Evolutionary conservation across 345 rosid genomes (phyloP).

Genomic region (Stellera chamaejasme): DNA sequence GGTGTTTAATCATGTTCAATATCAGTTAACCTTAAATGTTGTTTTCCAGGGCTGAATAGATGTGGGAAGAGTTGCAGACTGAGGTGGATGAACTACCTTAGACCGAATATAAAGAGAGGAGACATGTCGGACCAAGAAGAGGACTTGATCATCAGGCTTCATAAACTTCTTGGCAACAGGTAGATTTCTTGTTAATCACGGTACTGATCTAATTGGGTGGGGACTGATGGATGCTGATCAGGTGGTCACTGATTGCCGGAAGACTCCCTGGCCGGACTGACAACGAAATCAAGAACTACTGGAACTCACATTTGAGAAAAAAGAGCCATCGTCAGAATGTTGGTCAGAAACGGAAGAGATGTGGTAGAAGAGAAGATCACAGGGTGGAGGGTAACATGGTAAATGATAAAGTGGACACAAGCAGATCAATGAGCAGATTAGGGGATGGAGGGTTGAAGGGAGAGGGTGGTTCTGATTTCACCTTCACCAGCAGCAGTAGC

Average conservation of each 20-base stretch:
- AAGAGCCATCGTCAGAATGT: slow-evolving; percentile 24
- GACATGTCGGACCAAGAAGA: slow-evolving; percentile 51
- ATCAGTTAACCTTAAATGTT: not conserved
- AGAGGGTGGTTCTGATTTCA: slow-evolving; percentile 7
- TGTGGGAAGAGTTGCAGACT: slow-evolving; percentile 55
- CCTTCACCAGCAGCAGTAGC: slow-evolving; percentile 11
- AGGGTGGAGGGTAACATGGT: slow-evolving; percentile 5
- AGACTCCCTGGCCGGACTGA: slow-evolving; percentile 50
- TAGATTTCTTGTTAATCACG: not conserved
- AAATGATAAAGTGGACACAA: not conserved
- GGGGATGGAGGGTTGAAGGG: slow-evolving; percentile 9
- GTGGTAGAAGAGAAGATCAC: slow-evolving; percentile 2
- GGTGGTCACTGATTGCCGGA: slow-evolving; percentile 57
- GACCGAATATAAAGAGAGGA: slow-evolving; percentile 55
- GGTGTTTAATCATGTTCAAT: not conserved
- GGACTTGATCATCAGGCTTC: slow-evolving; percentile 45
- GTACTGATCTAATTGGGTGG: not conserved
- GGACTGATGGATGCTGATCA: slow-evolving; percentile 8
- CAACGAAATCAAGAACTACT: slow-evolving; percentile 46
- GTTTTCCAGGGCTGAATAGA: slow-evolving; percentile 29
- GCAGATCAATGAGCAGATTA: not conserved
- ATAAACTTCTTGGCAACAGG: slow-evolving; percentile 55
- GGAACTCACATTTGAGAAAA: slow-evolving; percentile 49
- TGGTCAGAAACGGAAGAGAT: slow-evolving; percentile 10
- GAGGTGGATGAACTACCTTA: slow-evolving; percentile 56